These are phyloP conservation scores for Coniella lustricola DNA, from an alignment of 2,329 filamentous ascomycete genomes.

Conservation along the genomic window DNA sequence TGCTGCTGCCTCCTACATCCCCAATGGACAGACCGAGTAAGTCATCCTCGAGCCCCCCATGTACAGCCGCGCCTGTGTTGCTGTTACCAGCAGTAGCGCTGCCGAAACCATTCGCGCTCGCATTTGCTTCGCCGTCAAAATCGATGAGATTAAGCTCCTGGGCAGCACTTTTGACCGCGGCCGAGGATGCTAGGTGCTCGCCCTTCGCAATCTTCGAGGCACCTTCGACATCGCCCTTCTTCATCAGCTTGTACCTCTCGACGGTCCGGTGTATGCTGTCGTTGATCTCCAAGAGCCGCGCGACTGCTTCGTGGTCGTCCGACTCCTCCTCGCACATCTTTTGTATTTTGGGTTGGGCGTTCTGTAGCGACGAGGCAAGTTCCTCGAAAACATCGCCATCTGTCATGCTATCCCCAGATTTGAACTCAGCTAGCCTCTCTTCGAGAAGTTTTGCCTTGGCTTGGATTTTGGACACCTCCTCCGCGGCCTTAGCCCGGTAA, in stretches of 20 bases:
- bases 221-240: constrained; percentile 84
- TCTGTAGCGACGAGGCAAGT: constrained; percentile 79
- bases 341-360: constrained; percentile 95
- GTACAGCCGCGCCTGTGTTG: constrained; percentile 36
- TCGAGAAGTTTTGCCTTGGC: constrained; percentile 90
- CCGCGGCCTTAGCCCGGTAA: constrained; percentile 93
- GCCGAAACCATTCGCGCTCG: constrained; percentile 42
- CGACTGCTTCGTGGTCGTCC: constrained; percentile 91
- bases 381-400: constrained; percentile 70
- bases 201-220: constrained; percentile 80
- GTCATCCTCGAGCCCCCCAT: constrained; percentile 75
- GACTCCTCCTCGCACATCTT: constrained; percentile 99
- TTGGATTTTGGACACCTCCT: constrained; percentile 90
- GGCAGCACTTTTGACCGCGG: constrained; percentile 53
- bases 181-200: constrained; percentile 35
- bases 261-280: constrained; percentile 98
- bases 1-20: constrained; percentile 38
- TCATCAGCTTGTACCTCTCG: constrained; percentile 90
- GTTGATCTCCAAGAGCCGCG: constrained; percentile 93
- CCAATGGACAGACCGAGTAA: constrained; percentile 80
- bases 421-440: constrained; percentile 81
- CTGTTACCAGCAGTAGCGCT: constrained; percentile 18
- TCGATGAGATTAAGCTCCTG: constrained; percentile 91
- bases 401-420: constrained; percentile 69
- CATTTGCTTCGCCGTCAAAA: constrained; percentile 62